Conservation (phyloP, 306 rosid genomes). For the Lithocarpus polystachyus region DNA sequence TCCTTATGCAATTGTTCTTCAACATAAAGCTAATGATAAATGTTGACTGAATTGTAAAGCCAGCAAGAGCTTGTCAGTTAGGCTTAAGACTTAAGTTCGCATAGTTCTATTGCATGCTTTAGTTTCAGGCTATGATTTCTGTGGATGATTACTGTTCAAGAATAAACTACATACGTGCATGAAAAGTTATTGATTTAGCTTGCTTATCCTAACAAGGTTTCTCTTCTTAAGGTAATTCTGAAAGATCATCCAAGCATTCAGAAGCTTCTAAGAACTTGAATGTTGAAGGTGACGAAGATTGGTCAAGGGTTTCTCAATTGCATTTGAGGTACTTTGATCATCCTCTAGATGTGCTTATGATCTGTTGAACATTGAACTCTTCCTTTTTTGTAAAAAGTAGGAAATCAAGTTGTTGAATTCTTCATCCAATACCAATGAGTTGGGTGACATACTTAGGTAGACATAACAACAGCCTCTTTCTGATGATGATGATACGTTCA, state of each 20-base stretch:
- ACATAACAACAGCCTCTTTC: too few species aligned
- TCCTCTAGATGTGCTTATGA: slow-evolving; percentile 11
- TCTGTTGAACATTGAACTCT: slow-evolving; percentile 7
- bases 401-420: too few species aligned
- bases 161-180: background rate
- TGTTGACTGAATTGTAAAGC: background rate
- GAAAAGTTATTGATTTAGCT: slow-evolving; percentile 1
- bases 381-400: background rate
- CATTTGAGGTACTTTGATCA: slow-evolving; percentile 52
- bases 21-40: background rate
- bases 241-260: slow-evolving; percentile 31
- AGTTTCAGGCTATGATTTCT: background rate
- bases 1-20: background rate
- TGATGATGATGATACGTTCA: too few species aligned
- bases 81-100: background rate
- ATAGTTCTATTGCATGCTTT: background rate
- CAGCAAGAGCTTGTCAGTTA: background rate
- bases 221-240: slow-evolving; percentile 41
- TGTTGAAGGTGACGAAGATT: slow-evolving; percentile 56
- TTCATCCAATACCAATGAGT: too few species aligned
- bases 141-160: background rate
- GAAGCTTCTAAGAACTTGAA: slow-evolving; percentile 39
- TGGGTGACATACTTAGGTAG: too few species aligned
- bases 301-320: slow-evolving; percentile 61
- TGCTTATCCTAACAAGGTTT: slow-evolving; percentile 2